Evolutionary conservation across 208 protist genomes (phyloP), one percentile per base, ranked within the genome.

Genomic region (Polymyxa betae): DNA sequence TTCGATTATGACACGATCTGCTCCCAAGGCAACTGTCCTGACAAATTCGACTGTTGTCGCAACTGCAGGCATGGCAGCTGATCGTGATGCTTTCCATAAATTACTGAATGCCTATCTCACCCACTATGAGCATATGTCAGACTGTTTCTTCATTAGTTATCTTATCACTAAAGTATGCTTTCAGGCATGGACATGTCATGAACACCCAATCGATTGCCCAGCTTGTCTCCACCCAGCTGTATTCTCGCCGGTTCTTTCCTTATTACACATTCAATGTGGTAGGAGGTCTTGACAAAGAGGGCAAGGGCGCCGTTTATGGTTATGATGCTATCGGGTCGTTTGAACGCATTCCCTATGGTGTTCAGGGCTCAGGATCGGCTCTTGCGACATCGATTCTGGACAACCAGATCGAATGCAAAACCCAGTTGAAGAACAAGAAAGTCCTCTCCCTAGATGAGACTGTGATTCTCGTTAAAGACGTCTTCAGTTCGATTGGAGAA

Each of bases 241-340:
- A 99, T 92, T 93, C 96, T 77, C 96, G 97, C 45, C 96, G 98
- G 90, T 99, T 99, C 93, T 99, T 99, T 94, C 98, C 98, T 20
- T 99, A 98, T 93, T 99, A 99, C 95, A 98, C 98, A 0, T 99
- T 99, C 94, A 99, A 99, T 94, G 96, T 99, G 91, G 92, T 99
- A 29, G 98, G 95, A 24, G 98, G 98, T 38, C 90, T 99, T 24
- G 95, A 99, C 93, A 95, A 97, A 64, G 90, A 97, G 32, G 98
- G 97, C 32, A 90, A 96, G 44, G 98, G 98, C 38, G 96, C 97
- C 87, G 97, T 98, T 82, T 99, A 98, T 95, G 96, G 94, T 92
- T 99, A 99, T 93, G 98, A 99, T 93, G 97, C 97, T 20, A 95
- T 99, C 0, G 98, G 98, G 89, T 98, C 95, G 12, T 98, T 97